Evolutionary conservation across 2,329 filamentous ascomycete genomes (phyloP), one percentile per base, ranked within the genome.

Genomic region (Colletotrichum neosansevieriae): DNA sequence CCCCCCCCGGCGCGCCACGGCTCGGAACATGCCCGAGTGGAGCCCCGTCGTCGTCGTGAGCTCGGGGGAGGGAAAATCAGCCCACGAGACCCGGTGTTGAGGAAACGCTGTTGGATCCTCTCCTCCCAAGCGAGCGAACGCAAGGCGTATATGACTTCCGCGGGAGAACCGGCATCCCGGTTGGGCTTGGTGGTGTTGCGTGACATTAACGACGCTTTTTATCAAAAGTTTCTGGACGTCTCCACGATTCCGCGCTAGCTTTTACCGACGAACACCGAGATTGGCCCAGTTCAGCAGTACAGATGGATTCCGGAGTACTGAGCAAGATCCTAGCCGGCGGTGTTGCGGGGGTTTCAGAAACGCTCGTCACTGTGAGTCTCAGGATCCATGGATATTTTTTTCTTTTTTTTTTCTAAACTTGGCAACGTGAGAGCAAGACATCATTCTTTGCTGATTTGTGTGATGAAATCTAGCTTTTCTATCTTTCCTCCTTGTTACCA

Each of bases 11-110:
- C n/a, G n/a, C n/a, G n/a, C n/a, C 32, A n/a, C 12, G 5, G 5
- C 42, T 62, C 65, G 65, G 65, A 68, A 64, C 53, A 68, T 68
- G 65, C 3, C 65, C 65, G 65, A 68, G 65, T 68, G 38, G 45
- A 53, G 15, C 49, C 11, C 32, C n/a, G 21, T 13, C 54, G 47
- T 32, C n/a, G 47, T 24, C 29, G 9, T 24, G 12, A 5, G 3
- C 3, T 21, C 47, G 47, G 47, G 47, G 15, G 21, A 19, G 15
- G 15, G 13, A 19, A 36, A 53, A 9, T 34, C 24, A 53, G 6
- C 47, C 24, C 49, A 21, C 34, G 34, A 56, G 17, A 13, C 17
- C 12, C 51, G 21, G 17, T 11, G 32, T 34, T 53, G 29, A 36
- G 29, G 24, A 6, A 38, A 38, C 34, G 34, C 12, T 38, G 3